Conservation (phyloP, 805 yeast species). For the Starmerella lactis-condensi region DNA sequence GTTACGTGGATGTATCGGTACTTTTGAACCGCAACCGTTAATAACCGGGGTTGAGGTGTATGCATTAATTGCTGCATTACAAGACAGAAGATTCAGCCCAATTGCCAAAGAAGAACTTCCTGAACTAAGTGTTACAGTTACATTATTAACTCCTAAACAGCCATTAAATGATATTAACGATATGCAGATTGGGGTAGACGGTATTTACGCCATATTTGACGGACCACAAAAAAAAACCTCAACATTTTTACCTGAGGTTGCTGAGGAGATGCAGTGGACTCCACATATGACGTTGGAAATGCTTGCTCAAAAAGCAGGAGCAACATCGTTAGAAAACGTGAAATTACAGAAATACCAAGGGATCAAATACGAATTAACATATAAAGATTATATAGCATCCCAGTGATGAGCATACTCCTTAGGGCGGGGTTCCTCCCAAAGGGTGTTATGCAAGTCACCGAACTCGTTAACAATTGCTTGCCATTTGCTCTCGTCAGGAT, state of each 20-base stretch:
- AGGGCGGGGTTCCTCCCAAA: constrained; percentile 9
- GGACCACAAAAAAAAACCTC: constrained; percentile 32
- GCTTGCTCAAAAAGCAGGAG: constrained; percentile 50
- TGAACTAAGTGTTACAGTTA: constrained; percentile 36
- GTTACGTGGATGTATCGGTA: constrained; percentile 87
- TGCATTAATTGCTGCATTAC: constrained; percentile 50
- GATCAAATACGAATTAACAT: constrained; percentile 27
- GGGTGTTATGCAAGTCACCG: constrained; percentile 9
- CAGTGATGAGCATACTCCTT: constrained; percentile 1
- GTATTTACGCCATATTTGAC: constrained; percentile 43
- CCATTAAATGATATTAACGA: constrained; percentile 35
- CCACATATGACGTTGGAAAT: constrained; percentile 50
- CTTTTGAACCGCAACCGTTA: constrained; percentile 41
- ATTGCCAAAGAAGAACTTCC: constrained; percentile 38
- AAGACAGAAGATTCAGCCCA: constrained; percentile 63
- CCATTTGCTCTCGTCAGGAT: constrained; percentile 7
- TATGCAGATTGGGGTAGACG: constrained; percentile 75
- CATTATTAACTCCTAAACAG: constrained; percentile 43
- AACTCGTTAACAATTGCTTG: constrained; percentile 6
- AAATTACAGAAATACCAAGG: constrained; percentile 41
- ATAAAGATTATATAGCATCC: constrained; percentile 24
- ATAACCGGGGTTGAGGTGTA: constrained; percentile 43
- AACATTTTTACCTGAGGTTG: constrained; percentile 81
- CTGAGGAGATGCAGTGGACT: constrained; percentile 71
- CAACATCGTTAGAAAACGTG: constrained; percentile 23